Percentiles rank a stretch among this genome's conserved stretches.
Conservation (phyloP, 2,329 filamentous ascomycete genomes). For the Phyllachora maydis region DNA sequence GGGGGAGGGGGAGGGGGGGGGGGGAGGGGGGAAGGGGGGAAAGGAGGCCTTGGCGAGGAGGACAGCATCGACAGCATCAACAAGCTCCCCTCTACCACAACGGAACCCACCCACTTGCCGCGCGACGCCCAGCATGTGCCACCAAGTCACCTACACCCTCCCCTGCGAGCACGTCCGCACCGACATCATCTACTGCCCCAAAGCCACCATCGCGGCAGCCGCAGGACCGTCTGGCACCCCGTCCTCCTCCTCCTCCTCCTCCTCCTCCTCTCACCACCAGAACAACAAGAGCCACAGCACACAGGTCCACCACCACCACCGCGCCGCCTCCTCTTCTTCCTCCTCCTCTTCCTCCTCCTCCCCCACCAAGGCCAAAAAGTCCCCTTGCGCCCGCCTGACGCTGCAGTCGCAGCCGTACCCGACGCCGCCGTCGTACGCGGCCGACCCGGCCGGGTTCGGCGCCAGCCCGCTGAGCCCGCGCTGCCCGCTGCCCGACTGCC, state of each 20-base stretch:
- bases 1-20: too few species aligned
- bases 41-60: neutral
- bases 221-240: conserved; percentile 4
- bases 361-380: conserved; percentile 10
- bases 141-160: conserved; percentile 25
- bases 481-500: conserved; percentile 24
- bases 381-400: conserved; percentile 20
- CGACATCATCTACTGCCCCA: conserved; percentile 21
- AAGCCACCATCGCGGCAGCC: conserved; percentile 11
- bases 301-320: conserved; percentile 2
- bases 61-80: neutral
- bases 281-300: conserved; percentile 3
- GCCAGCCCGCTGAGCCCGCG: conserved; percentile 13
- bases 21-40: neutral
- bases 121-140: conserved; percentile 18
- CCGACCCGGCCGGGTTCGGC: conserved; percentile 8
- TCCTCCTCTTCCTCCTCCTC: conserved; percentile 5
- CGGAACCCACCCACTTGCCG: neutral
- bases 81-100: neutral
- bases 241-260: conserved; percentile 5
- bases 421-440: conserved; percentile 20
- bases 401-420: conserved; percentile 23
- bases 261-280: conserved; percentile 7
- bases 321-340: neutral
- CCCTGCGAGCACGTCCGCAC: conserved; percentile 28